phyloP scores from a whole-genome alignment of 2,329 filamentous ascomycete genomes.

The Rhynchosporium graminicola region DNA sequence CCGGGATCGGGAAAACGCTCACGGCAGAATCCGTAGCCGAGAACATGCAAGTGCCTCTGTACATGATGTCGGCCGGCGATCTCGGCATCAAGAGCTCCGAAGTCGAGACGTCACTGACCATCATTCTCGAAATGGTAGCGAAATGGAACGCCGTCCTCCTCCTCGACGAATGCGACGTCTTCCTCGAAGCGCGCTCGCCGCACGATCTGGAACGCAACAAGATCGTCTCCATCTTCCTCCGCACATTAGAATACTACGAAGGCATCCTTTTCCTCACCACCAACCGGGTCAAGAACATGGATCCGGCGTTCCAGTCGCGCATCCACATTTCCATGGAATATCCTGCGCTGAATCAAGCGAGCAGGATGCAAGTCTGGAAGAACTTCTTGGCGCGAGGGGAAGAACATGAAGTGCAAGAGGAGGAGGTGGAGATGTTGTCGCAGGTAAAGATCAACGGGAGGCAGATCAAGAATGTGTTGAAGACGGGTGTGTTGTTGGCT shows the following conservation, averaged over 20 bases:
- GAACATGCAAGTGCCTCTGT: constrained; percentile 34
- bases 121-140: constrained; percentile 72
- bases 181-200: constrained; percentile 42
- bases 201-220: constrained; percentile 46
- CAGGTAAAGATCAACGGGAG: constrained; percentile 39
- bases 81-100: constrained; percentile 22
- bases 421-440: constrained; percentile 27
- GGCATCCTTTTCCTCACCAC: constrained; percentile 45
- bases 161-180: constrained; percentile 71
- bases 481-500: constrained; percentile 31
- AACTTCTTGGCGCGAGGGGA: constrained; percentile 28
- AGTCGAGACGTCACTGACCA: constrained; percentile 58
- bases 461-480: constrained; percentile 43
- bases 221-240: constrained; percentile 43
- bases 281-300: constrained; percentile 40
- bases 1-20: constrained; percentile 52
- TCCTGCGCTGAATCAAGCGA: constrained; percentile 22
- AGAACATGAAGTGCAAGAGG: constrained; percentile 33
- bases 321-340: constrained; percentile 40
- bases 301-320: constrained; percentile 41
- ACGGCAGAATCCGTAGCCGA: constrained; percentile 38
- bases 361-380: constrained; percentile 34
- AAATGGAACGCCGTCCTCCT: constrained; percentile 72
- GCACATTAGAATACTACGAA: constrained; percentile 44
- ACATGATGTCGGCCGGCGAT: constrained; percentile 39